Percentiles rank a stretch among this genome's conserved stretches.
These are phyloP conservation scores for Pogostemon cablin DNA, from an alignment of 257 asterid genomes.

Conservation along the genomic window DNA sequence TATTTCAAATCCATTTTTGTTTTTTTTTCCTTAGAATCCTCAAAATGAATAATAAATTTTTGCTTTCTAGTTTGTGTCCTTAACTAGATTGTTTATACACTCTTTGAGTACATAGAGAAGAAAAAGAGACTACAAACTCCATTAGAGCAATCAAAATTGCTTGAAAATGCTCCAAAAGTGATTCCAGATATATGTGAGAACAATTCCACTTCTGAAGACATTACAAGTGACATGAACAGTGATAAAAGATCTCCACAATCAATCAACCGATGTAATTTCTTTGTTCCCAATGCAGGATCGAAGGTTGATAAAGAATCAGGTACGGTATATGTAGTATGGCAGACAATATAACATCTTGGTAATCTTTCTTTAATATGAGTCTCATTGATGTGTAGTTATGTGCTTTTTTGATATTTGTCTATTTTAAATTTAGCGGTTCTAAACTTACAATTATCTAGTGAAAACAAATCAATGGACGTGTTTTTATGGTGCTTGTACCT, in stretches of 20 bases:
- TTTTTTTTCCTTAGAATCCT: not conserved
- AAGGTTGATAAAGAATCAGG: too few species aligned
- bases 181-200: too few species aligned
- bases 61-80: constrained; percentile 36
- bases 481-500: not conserved
- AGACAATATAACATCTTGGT: not conserved
- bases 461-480: not conserved
- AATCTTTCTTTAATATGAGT: not conserved
- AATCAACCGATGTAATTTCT: too few species aligned
- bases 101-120: constrained; percentile 47
- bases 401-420: not conserved
- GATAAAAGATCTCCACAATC: too few species aligned
- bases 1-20: not conserved
- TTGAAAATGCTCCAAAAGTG: too few species aligned
- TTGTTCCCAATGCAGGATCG: too few species aligned
- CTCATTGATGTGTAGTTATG: not conserved
- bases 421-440: not conserved
- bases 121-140: constrained; percentile 55
- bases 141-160: constrained; percentile 35
- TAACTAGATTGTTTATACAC: constrained; percentile 44
- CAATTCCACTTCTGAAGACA: too few species aligned
- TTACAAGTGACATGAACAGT: too few species aligned
- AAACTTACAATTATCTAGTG: not conserved
- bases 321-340: not conserved
- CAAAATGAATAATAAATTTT: constrained; percentile 6